Evolutionary conservation across 176 grass and related monocot genomes (phyloP).

Genomic region (Ananas comosus): DNA sequence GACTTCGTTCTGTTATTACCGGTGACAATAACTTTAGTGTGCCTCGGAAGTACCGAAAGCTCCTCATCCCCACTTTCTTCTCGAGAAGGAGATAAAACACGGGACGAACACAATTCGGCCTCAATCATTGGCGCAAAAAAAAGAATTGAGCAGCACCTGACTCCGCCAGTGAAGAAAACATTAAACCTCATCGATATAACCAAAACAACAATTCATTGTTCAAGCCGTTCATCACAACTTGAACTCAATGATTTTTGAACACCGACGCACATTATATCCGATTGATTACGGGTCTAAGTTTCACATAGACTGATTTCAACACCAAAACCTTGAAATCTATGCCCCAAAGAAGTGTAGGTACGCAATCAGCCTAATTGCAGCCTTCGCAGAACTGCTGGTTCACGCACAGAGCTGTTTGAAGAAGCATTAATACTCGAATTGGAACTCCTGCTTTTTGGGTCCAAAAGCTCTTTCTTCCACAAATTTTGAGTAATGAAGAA

Average conservation of each 20-base stretch:
- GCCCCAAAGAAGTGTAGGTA: no score
- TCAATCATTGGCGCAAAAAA: conserved; percentile 14
- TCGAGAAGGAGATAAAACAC: conserved; percentile 12
- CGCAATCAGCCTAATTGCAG: no score
- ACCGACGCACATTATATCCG: no score
- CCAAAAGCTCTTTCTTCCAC: no score
- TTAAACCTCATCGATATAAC: background rate
- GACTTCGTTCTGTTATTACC: conserved; percentile 90
- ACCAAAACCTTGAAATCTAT: no score
- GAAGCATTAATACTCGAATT: no score
- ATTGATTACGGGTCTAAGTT: no score
- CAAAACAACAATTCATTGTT: background rate
- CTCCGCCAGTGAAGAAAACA: background rate
- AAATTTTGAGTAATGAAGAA: no score
- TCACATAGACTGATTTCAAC: no score
- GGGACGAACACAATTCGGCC: conserved; percentile 37
- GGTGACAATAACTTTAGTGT: conserved; percentile 76
- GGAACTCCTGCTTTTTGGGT: no score
- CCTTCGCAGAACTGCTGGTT: no score
- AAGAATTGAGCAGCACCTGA: background rate
- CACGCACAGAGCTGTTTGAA: no score
- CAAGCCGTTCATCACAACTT: background rate
- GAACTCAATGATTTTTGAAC: background rate
- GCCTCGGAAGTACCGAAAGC: conserved; percentile 52
- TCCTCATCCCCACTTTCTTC: conserved; percentile 55